phyloP scores from a whole-genome alignment of 2,329 filamentous ascomycete genomes.

The Phaeosphaeria sp. region DNA sequence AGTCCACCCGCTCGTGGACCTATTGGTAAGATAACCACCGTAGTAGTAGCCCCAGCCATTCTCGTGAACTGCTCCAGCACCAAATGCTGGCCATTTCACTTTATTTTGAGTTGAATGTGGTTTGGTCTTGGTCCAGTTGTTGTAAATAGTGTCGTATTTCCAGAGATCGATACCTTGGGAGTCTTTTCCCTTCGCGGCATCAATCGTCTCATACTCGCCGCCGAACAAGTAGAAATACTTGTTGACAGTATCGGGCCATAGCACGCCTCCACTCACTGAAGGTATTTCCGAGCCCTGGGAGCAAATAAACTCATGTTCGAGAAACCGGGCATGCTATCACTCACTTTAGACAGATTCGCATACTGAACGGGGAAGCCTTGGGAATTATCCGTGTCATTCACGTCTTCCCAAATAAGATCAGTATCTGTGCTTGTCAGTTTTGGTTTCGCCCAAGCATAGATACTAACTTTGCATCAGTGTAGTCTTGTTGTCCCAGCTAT shows the following conservation, averaged over 20 bases:
- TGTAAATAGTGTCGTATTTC: conserved; percentile 61
- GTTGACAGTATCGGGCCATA: conserved; percentile 66
- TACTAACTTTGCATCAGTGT: conserved; percentile 60
- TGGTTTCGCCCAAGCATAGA: neutral
- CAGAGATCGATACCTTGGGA: conserved; percentile 52
- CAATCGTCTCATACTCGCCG: conserved; percentile 55
- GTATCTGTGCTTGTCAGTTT: conserved; percentile 48
- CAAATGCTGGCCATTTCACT: conserved; percentile 22
- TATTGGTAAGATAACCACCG: conserved; percentile 65
- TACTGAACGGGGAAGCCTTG: conserved; percentile 16
- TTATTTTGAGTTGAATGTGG: conserved; percentile 13
- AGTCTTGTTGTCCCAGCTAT: conserved; percentile 50
- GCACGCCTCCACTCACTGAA: conserved; percentile 49
- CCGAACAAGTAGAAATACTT: conserved; percentile 68
- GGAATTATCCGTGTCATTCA: conserved; percentile 38
- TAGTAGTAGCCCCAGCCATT: conserved; percentile 59
- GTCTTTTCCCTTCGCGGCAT: conserved; percentile 32
- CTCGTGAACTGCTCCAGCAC: conserved; percentile 18
- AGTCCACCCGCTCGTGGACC: conserved; percentile 46
- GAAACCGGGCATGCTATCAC: neutral
- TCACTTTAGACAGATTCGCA: conserved; percentile 18
- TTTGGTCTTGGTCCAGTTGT: conserved; percentile 60
- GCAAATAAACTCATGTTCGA: conserved; percentile 49
- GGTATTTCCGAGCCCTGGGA: conserved; percentile 62
- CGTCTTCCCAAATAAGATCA: conserved; percentile 61